Conservation (phyloP, 2,329 filamentous ascomycete species). For the Thielaviopsis ethacetica region DNA sequence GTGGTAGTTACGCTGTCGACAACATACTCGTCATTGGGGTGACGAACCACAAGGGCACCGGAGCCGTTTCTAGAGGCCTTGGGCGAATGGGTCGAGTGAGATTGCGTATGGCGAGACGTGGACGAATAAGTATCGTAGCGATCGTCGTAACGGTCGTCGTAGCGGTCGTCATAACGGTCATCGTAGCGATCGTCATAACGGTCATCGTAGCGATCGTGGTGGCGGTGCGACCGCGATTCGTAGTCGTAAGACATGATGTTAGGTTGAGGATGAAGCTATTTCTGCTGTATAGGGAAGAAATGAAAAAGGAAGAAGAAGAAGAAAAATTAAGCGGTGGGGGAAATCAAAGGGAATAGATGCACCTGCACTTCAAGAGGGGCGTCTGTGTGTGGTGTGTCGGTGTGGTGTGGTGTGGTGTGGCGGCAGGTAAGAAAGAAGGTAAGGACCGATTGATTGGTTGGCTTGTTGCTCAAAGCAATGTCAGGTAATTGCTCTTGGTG, state of each 20-base stretch:
- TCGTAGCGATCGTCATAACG: constrained; percentile 37
- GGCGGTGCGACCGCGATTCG: constrained; percentile 27
- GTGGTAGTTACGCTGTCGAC: constrained; percentile 13
- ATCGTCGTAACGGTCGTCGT: constrained; percentile 4
- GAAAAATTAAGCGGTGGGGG: neutral
- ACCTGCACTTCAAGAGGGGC: neutral
- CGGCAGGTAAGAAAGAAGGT: neutral
- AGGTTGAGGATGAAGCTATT: neutral
- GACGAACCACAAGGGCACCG: constrained; percentile 1
- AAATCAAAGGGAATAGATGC: neutral
- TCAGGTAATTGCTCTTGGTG: neutral
- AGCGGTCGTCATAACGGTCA: constrained; percentile 1
- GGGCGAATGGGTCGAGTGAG: neutral
- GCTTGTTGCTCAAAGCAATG: neutral
- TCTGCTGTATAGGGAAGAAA: neutral
- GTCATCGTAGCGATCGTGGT: constrained; percentile 20
- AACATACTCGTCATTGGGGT: constrained; percentile 10
- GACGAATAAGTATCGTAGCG: constrained; percentile 6
- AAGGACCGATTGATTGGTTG: neutral
- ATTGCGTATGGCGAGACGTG: constrained; percentile 1
- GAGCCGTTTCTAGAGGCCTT: neutral
- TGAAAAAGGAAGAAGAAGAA: neutral
- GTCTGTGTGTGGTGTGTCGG: neutral
- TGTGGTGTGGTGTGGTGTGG: neutral
- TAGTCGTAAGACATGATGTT: constrained; percentile 34